Percentiles rank a stretch among this genome's conserved stretches.
These are phyloP conservation scores for Trichosporon asahii DNA, from an alignment of 1,284 basidiomycete species.

Conservation along the genomic window DNA sequence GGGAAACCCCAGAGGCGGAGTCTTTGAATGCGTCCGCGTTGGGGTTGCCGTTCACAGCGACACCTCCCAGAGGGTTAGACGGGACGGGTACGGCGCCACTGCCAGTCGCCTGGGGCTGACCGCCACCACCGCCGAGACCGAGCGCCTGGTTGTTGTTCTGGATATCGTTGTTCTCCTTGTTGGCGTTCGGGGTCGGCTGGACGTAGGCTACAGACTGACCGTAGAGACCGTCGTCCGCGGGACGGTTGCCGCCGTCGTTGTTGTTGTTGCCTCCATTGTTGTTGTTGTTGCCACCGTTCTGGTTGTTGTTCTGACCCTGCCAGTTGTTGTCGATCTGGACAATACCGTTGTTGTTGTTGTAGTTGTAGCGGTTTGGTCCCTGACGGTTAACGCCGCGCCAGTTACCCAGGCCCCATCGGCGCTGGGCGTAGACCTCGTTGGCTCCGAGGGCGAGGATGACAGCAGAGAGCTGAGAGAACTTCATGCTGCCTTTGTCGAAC, in stretches of 20 bases:
- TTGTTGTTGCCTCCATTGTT: neutral
- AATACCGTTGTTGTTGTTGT: neutral
- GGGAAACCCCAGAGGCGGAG: neutral
- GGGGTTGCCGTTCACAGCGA: conserved; percentile 2
- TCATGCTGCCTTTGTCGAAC: neutral
- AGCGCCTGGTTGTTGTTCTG: conserved; percentile 9
- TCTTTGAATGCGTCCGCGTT: neutral
- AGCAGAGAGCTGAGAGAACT: conserved; percentile 1
- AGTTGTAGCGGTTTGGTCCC: neutral
- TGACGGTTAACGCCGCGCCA: neutral
- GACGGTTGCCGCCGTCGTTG: neutral
- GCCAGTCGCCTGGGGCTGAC: neutral
- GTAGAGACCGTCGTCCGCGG: neutral
- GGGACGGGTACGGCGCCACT: neutral
- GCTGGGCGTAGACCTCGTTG: neutral
- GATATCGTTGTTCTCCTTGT: conserved; percentile 2
- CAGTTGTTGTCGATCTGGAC: conserved; percentile 1
- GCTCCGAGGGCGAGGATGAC: neutral
- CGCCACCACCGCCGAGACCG: neutral
- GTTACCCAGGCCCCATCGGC: neutral
- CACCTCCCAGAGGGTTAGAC: neutral
- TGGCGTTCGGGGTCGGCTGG: neutral
- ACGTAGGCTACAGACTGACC: neutral
- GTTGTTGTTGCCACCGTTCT: neutral
- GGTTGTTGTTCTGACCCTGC: neutral